Evolutionary conservation across 2,329 filamentous ascomycete genomes (phyloP).

Genomic region (Trichoderma sp.): DNA sequence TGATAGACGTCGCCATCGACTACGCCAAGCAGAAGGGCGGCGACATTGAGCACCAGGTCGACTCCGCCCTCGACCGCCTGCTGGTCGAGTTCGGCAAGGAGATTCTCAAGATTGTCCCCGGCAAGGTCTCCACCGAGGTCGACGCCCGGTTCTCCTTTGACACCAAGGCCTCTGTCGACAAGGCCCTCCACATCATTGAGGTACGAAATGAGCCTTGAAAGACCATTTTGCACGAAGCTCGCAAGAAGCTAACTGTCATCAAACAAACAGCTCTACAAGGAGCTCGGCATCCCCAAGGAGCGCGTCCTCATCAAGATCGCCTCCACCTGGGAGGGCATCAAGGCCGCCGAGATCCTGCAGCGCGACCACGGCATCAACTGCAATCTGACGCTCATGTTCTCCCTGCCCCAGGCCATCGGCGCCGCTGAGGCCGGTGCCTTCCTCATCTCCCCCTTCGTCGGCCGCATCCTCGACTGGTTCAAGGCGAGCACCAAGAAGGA

Average conservation of each 20-base stretch:
- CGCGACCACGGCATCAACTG: conserved; percentile 94
- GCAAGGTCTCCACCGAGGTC: conserved; percentile 98
- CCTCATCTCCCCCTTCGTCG: conserved; percentile 99
- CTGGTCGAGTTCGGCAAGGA: conserved; percentile 98
- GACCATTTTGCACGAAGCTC: neutral
- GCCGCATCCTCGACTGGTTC: conserved; percentile 99
- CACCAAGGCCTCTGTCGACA: conserved; percentile 86
- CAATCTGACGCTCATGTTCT: conserved; percentile 99
- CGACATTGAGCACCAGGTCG: conserved; percentile 78
- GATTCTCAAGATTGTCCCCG: conserved; percentile 94
- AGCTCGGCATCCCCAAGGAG: conserved; percentile 87
- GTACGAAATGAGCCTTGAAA: conserved; percentile 52
- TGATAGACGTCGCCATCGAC: conserved; percentile 82
- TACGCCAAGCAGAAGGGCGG: conserved; percentile 79
- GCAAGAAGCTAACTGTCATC: conserved; percentile 19
- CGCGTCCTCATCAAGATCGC: conserved; percentile 98
- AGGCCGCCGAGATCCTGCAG: conserved; percentile 96
- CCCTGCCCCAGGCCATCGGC: conserved; percentile 87
- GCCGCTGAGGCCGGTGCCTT: conserved; percentile 93
- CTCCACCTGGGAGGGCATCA: conserved; percentile 99
- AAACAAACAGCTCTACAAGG: conserved; percentile 79
- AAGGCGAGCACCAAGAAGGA: conserved; percentile 95
- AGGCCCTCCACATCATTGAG: conserved; percentile 96
- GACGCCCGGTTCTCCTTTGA: conserved; percentile 96
- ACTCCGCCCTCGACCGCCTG: conserved; percentile 86